Base-by-base conservation (phyloP, 306 rosid genomes). In the Senna siamea region DNA sequence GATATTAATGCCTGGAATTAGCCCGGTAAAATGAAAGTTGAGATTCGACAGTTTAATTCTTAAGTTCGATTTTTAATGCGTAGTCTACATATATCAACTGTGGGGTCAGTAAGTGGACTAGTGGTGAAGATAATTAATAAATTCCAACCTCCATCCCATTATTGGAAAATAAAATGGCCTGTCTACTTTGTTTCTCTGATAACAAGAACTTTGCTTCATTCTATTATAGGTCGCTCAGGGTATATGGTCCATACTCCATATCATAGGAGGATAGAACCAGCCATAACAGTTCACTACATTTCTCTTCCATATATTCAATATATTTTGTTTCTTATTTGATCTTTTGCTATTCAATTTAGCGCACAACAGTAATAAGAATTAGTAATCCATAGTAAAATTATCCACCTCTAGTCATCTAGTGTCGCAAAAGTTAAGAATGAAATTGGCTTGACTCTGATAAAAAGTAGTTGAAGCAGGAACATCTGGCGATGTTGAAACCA, bases 391-490 rank as follows among this genome's bases (percentile, higher is more conserved):
- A 28, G 11, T 57, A 1, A n/a, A 28, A 56, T 2, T 14, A n/a
- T 53, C 30, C 20, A 10, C 20, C 26, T 69, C 28, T 59, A 59
- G 13, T 9, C 9, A 30, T 59, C 20, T 35, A 18, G 48, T 61
- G 28, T 34, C 2, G 17, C 15, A 43, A 43, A 52, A 32, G 5
- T 32, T 32, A 37, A 37, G 7, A 76, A 65, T 18, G 46, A 22
- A 53, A 11, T 64, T 44, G 70, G 13, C 38, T 32, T 30, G 78
- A 13, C 17, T 52, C 72, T 84, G 44, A 86, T 41, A 23, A 68
- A 51, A 37, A 69, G 30, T 69, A 23, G 5, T 55, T 69, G 57
- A 72, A 78, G 89, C 86, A 94, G 97, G 95, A 83, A 59, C 86
- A 80, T 81, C 12, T 87, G 63, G 62, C 66, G 66, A 70, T 72